Evolutionary conservation across 352 stramenopile species (phyloP), one percentile per base, ranked within the genome.

Genomic region (Pythium aphanidermatum): DNA sequence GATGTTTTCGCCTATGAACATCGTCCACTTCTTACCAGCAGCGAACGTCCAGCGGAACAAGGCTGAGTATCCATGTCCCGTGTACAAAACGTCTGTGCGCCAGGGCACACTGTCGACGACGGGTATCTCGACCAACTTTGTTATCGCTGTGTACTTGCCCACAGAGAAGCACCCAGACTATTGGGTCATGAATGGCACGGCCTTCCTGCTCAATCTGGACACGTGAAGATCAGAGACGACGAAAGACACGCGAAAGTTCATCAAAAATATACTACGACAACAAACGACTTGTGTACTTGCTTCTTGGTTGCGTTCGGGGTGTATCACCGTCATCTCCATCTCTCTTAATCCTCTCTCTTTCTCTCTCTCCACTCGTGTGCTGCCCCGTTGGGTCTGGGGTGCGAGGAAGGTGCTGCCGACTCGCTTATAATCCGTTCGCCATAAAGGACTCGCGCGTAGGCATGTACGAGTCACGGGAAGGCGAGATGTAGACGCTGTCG

Each of bases 11-110:
- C 56, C 83, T 46, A 85, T 98, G 75, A 74, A 78, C 5, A 55
- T 95, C 6, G 73, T 98, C 4, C 92, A 97, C 54, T 96, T 97
- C 54, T 46, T 95, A 17, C 92, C 91, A 1, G 78, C 77, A 10
- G 70, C 84, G 19, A 87, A 91, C 39, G 74, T 95, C 41, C 61
- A 71, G 51, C 74, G 74, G 2, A 46, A 68, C 19, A 55, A 65
- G 29, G 46, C 55, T 6, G 81, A 92, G 51, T 97, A 98, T 35
- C 68, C 78, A 24, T 97, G 89, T 46, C 91, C 92, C 7, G 81
- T 97, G 13, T 98, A 98, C 76, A 98, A 98, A 70, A 98, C 92
- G 12, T 91, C 82, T 3, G 86, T 93, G 37, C 69, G 92, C 7
- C 90, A 96, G 35, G 90, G 90, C 21, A 95, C 92, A 7, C 57